phyloP scores from a whole-genome alignment of 176 grass and related monocot species.

The Cymbopogon citratus region DNA sequence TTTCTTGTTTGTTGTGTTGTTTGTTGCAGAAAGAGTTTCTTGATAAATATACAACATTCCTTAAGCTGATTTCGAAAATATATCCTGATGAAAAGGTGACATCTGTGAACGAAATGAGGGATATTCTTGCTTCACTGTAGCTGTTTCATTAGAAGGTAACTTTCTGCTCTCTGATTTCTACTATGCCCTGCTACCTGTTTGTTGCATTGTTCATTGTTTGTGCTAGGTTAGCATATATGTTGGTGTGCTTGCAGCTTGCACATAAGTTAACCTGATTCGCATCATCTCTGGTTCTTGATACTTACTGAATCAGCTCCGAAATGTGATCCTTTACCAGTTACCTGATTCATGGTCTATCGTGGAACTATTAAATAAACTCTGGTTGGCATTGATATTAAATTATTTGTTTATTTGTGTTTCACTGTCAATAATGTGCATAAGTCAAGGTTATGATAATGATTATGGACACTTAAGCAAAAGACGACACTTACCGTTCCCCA shows the following conservation, averaged over 20 bases:
- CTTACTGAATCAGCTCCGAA: neutral
- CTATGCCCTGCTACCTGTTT: neutral
- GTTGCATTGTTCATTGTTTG: neutral
- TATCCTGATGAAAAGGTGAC: constrained; percentile 75
- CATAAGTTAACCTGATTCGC: neutral
- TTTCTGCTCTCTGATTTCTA: constrained; percentile 2
- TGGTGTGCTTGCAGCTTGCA: neutral
- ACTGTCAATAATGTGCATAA: neutral
- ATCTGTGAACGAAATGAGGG: constrained; percentile 63
- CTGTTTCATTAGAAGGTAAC: constrained; percentile 33
- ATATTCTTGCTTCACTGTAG: constrained; percentile 51
- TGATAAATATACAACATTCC: constrained; percentile 80
- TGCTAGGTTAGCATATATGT: neutral
- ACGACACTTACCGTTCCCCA: no score
- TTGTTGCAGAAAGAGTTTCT: constrained; percentile 91
- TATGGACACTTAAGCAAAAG: neutral
- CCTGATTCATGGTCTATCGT: no score
- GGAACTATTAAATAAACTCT: neutral
- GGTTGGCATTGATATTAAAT: neutral
- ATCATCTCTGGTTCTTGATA: neutral
- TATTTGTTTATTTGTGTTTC: neutral
- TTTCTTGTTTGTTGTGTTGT: neutral
- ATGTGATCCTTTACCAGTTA: no score
- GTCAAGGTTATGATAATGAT: neutral
- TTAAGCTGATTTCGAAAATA: constrained; percentile 78